phyloP scores from a whole-genome alignment of 371 early-diverging fungal genomes.

The Syncephalastrum monosporum region DNA sequence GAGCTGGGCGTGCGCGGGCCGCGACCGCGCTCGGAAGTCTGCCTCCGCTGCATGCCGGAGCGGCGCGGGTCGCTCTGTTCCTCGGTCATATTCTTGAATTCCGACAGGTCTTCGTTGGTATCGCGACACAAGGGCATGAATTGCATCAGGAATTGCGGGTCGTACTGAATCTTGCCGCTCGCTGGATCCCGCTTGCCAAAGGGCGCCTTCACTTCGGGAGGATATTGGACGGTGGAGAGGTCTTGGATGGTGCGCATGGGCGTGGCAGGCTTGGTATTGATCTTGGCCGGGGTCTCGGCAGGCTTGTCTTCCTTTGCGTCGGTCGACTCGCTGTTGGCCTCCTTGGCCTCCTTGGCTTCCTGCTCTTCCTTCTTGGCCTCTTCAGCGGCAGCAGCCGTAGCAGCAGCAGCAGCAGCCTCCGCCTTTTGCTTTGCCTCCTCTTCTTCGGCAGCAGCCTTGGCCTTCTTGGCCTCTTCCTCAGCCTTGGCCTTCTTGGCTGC shows the following conservation, averaged over 20 bases:
- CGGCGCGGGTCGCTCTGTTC: slow-evolving; percentile 45
- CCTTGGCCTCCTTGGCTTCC: slow-evolving; percentile 28
- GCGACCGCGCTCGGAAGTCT: slow-evolving; percentile 62
- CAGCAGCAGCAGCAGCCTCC: slow-evolving; percentile 10
- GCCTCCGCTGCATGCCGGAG: slow-evolving; percentile 49
- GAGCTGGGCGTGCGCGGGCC: slow-evolving; percentile 50
- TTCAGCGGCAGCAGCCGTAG: slow-evolving; percentile 13
- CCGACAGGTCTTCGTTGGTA: slow-evolving; percentile 66
- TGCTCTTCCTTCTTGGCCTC: slow-evolving; percentile 21
- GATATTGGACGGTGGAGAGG: slow-evolving; percentile 37
- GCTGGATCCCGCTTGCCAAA: slow-evolving; percentile 29
- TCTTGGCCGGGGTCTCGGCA: slow-evolving; percentile 36
- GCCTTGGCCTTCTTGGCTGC: slow-evolving; percentile 26
- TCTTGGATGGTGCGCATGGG: slow-evolving; percentile 35
- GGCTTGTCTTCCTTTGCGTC: slow-evolving; percentile 25
- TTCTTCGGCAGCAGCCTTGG: slow-evolving; percentile 11
- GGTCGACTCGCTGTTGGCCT: slow-evolving; percentile 19
- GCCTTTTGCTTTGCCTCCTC: slow-evolving; percentile 13
- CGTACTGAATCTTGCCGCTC: slow-evolving; percentile 60
- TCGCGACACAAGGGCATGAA: slow-evolving; percentile 70
- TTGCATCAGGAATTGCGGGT: slow-evolving; percentile 76
- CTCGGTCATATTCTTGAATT: slow-evolving; percentile 66
- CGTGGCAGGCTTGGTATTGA: slow-evolving; percentile 24
- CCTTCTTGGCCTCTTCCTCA: slow-evolving; percentile 37
- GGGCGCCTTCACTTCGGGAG: slow-evolving; percentile 44